phyloP scores from a whole-genome alignment of 2,329 filamentous ascomycete genomes.

The Diaporthe helianthi region DNA sequence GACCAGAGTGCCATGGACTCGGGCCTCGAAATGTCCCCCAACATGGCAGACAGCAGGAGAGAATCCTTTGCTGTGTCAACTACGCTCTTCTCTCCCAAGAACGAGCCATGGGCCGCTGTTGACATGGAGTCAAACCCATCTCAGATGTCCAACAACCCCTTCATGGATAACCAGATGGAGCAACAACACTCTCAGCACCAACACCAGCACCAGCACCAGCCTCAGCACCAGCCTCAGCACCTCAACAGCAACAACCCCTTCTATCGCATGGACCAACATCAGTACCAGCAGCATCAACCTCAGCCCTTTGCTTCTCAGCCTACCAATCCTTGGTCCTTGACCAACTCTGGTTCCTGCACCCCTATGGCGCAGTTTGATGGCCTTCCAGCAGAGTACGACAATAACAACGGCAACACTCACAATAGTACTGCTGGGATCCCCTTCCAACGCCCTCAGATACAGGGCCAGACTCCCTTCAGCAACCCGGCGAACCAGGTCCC shows the following conservation, averaged over 20 bases:
- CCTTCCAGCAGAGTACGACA: conserved; percentile 62
- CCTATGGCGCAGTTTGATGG: conserved; percentile 76
- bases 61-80: conserved; percentile 67
- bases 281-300: conserved; percentile 48
- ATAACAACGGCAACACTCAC: conserved; percentile 40
- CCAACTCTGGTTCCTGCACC: conserved; percentile 75
- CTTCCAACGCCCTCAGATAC: conserved; percentile 59
- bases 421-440: conserved; percentile 50
- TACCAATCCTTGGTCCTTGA: conserved; percentile 66
- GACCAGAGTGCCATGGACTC: conserved; percentile 67
- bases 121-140: conserved; percentile 63
- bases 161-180: conserved; percentile 51
- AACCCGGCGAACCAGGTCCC: conserved; percentile 57
- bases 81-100: conserved; percentile 69
- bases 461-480: conserved; percentile 62
- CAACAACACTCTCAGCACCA: conserved; percentile 42
- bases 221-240: conserved; percentile 30
- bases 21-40: conserved; percentile 67
- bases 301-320: conserved; percentile 47
- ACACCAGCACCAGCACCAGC: conserved; percentile 7
- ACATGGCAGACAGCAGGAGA: conserved; percentile 67
- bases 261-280: conserved; percentile 65
- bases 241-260: conserved; percentile 68
- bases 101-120: conserved; percentile 68
- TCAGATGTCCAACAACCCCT: conserved; percentile 68